These are phyloP conservation scores for Monosporozyma solicola DNA, from an alignment of 805 yeast genomes.

Conservation along the genomic window DNA sequence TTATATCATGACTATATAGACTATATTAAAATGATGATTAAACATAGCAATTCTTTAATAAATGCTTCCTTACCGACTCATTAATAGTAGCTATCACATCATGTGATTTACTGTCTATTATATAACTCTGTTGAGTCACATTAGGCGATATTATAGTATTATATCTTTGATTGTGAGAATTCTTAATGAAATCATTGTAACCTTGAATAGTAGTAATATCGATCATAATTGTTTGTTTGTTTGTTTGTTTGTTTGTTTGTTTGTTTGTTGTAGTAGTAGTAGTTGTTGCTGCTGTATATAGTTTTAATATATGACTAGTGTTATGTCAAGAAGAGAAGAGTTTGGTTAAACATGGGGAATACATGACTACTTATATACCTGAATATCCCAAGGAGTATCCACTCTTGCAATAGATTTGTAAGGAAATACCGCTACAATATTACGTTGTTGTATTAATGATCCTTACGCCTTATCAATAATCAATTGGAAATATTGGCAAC, in stretches of 20 bases:
- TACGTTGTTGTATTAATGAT: too few relatives aligned
- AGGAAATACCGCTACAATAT: too few relatives aligned
- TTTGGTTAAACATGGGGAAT: too few relatives aligned
- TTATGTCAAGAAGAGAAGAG: not conserved
- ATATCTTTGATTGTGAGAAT: not conserved
- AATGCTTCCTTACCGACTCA: slow-evolving; percentile 2
- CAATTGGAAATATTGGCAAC: too few relatives aligned
- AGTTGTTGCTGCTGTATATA: too few relatives aligned
- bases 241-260: not conserved
- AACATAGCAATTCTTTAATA: not conserved
- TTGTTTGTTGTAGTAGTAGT: not conserved
- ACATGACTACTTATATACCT: too few relatives aligned
- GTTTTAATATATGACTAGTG: too few relatives aligned
- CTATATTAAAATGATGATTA: too few relatives aligned
- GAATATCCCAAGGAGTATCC: too few relatives aligned
- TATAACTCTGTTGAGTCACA: slow-evolving; percentile 2
- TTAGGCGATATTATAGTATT: not conserved
- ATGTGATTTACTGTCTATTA: not conserved
- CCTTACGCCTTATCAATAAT: not conserved
- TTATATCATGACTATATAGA: too few relatives aligned
- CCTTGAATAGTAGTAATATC: slow-evolving; percentile 5
- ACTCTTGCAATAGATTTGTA: too few relatives aligned
- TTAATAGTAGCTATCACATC: slow-evolving; percentile 1
- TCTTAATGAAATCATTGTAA: slow-evolving; percentile 2
- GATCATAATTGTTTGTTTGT: slow-evolving; percentile 1